Base-by-base conservation (phyloP, 2,329 filamentous ascomycete genomes). In the Diaporthe velutina region DNA sequence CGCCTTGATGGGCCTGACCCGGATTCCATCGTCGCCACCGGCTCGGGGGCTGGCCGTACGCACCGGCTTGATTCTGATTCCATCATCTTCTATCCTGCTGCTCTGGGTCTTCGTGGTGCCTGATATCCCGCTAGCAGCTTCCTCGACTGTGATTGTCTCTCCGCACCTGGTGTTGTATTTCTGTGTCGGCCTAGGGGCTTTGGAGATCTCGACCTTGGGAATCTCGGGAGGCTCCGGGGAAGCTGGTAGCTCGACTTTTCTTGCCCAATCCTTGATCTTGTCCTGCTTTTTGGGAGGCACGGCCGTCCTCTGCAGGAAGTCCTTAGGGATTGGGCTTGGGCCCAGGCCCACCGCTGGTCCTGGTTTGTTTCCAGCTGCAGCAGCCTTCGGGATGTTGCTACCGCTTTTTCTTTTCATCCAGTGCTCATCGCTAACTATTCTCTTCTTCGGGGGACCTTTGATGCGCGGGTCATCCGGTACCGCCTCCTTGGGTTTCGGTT, bases 361-460 rank as follows among this genome's bases (percentile, higher is more conserved):
- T 8, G 83, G 81, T 54, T 83, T 82, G 7, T 79, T 74, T 5
- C 76, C 78, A 67, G 82, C 82, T 58, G 40, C 55, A 55, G 73
- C 52, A 25, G 74, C 50, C 80, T 82, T 25, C 81, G 79, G 70
- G 52, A 75, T 19, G 73, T 70, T 70, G n/a, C 60, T 40, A 76
- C 42, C 52, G 22, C 80, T 81, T 5, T 78, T 77, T 74, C 83
- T 83, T 80, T 91, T 92, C 84, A 91, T 91, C 94, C 96, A 98
- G 84, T 98, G 94, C 72, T 94, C 93, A 84, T 98, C 96, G 82
- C 96, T 98, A 76, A 98, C 91, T 71, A 98, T 95, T 77, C 96
- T 91, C 88, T 98, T 98, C 85, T 95, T 95, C 22, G 96, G 96
- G 60, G 94, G 91, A 67, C 87, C 83, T 70, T 91, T 81, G 84